A percentile compares a stretch with the other conserved stretches of the same genome.
phyloP scores from a whole-genome alignment of 2,329 filamentous ascomycete genomes.

The Camptophora hylomeconis region DNA sequence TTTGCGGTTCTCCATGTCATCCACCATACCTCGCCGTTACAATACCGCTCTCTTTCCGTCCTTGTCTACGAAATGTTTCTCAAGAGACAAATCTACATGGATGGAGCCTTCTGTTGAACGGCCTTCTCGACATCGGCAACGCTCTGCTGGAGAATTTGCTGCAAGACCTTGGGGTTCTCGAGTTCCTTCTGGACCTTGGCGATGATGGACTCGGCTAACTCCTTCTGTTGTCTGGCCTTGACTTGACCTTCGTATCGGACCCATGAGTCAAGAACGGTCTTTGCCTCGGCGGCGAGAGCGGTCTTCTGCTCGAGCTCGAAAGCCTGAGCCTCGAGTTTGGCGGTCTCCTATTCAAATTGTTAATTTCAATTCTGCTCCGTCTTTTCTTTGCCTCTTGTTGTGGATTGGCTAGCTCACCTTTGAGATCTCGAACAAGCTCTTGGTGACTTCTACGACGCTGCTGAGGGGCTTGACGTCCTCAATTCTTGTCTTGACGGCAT shows the following conservation, averaged over 20 bases:
- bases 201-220: slow-evolving; percentile 85
- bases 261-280: slow-evolving; percentile 93
- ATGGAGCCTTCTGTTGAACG: slow-evolving; percentile 12
- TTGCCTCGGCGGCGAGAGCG: slow-evolving; percentile 81
- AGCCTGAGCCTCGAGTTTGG: slow-evolving; percentile 85
- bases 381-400: not conserved
- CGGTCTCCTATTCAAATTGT: slow-evolving; percentile 63
- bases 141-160: slow-evolving; percentile 97
- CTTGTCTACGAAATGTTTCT: no score
- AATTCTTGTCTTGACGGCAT: slow-evolving; percentile 89
- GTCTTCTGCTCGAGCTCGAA: slow-evolving; percentile 97
- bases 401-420: slow-evolving; percentile 51
- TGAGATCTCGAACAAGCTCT: slow-evolving; percentile 91
- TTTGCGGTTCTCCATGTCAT: no score
- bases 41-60: no score
- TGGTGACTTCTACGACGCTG: slow-evolving; percentile 90
- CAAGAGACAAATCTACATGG: no score
- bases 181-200: slow-evolving; percentile 98
- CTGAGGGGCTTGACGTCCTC: slow-evolving; percentile 88
- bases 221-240: slow-evolving; percentile 95
- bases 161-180: slow-evolving; percentile 90
- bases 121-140: slow-evolving; percentile 76
- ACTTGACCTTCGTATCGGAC: slow-evolving; percentile 97
- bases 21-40: no score
- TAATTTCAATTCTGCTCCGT: not conserved